Evolutionary conservation across 1,284 basidiomycete genomes (phyloP).

Genomic region (Anthracocystis panici-leucophaei): DNA sequence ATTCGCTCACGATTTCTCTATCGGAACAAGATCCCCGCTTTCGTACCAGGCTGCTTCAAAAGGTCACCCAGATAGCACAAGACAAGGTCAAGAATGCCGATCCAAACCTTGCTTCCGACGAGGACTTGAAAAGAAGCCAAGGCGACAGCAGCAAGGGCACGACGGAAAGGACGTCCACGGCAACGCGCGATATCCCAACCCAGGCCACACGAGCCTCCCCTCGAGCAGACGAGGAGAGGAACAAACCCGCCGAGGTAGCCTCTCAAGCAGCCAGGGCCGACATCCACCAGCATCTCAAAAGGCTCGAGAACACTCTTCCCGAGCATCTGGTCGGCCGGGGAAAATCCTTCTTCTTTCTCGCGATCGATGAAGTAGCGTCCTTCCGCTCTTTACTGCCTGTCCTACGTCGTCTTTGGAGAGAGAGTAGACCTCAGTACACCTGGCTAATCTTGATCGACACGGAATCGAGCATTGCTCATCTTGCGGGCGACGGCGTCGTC

Average conservation of each 20-base stretch:
- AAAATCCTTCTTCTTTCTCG: slow-evolving; percentile 13
- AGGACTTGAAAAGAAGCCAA: too few species aligned
- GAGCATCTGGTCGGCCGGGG: neutral
- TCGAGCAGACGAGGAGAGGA: neutral
- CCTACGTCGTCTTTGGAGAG: slow-evolving; percentile 9
- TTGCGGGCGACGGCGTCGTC: slow-evolving; percentile 1
- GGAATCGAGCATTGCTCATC: slow-evolving; percentile 1
- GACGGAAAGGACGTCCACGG: too few species aligned
- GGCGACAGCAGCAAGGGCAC: neutral
- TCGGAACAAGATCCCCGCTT: neutral
- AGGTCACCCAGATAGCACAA: neutral
- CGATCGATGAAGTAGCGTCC: neutral
- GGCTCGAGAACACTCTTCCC: slow-evolving; percentile 6
- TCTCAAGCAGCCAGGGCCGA: neutral
- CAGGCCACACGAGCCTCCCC: neutral
- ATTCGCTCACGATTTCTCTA: too few species aligned
- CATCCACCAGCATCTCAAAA: neutral
- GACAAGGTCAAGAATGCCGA: too few species aligned
- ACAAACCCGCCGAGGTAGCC: too few species aligned
- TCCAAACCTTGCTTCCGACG: too few species aligned
- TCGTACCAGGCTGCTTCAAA: too few species aligned
- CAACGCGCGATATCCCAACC: neutral
- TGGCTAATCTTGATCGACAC: neutral
- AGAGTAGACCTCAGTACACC: neutral
- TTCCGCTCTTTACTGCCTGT: neutral